phyloP scores from a whole-genome alignment of 2,329 filamentous ascomycete genomes.

The Nigrospora oryzae region DNA sequence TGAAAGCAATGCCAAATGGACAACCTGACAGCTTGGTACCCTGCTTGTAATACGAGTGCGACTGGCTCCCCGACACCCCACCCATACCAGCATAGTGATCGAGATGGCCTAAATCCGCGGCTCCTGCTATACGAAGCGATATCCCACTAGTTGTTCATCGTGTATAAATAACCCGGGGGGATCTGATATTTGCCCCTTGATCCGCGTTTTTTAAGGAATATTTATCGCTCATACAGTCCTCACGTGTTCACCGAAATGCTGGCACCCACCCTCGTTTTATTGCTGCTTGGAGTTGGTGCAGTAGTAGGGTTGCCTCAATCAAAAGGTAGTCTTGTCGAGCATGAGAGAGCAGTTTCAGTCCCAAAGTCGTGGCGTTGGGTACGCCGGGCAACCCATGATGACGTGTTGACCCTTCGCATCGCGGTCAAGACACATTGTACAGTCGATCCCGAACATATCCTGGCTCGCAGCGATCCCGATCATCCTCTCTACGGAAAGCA shows the following conservation, averaged over 20 bases:
- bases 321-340: neutral
- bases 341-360: neutral
- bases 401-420: neutral
- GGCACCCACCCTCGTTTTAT: neutral
- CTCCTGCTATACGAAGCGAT: too few species aligned
- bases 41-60: too few species aligned
- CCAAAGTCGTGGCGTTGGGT: neutral
- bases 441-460: neutral
- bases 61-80: too few species aligned
- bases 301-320: neutral
- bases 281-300: neutral
- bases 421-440: neutral
- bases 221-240: neutral
- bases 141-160: too few species aligned
- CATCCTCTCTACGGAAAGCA: neutral
- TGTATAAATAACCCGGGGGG: too few species aligned
- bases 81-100: too few species aligned
- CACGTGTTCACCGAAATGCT: neutral
- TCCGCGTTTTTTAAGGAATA: too few species aligned
- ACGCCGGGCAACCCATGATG: neutral
- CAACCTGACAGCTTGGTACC: too few species aligned
- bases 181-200: too few species aligned
- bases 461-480: neutral
- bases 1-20: too few species aligned
- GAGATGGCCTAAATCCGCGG: too few species aligned